A percentile compares a stretch with the other conserved stretches of the same genome.
Evolutionary conservation across 495 filamentous ascomycete genomes (phyloP).

Genomic region (Cercophora scortea): DNA sequence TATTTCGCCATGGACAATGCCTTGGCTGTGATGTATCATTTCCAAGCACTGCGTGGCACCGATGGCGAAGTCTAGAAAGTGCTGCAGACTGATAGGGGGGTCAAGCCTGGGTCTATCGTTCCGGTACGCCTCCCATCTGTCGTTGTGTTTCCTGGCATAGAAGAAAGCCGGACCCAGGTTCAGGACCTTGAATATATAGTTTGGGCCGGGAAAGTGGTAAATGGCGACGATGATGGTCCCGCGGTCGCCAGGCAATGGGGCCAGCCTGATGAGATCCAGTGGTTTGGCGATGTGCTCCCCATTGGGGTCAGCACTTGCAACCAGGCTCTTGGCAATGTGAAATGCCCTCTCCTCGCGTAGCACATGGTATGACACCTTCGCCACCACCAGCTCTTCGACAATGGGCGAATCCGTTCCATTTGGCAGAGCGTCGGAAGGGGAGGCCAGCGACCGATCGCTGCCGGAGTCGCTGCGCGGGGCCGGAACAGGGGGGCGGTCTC

Average conservation of each 20-base stretch:
- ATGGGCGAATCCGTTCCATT: conserved; percentile 21
- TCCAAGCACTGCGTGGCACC: conserved; percentile 79
- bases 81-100: conserved; percentile 56
- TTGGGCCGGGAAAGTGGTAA: conserved; percentile 68
- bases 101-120: conserved; percentile 35
- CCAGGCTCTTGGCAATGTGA: conserved; percentile 65
- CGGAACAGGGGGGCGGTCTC: conserved; percentile 22
- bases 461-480: conserved; percentile 25
- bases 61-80: conserved; percentile 82
- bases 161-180: conserved; percentile 72
- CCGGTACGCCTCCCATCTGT: conserved; percentile 33
- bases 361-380: conserved; percentile 69
- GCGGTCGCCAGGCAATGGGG: conserved; percentile 53
- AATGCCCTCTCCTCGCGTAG: conserved; percentile 78
- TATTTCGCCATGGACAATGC: conserved; percentile 80
- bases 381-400: conserved; percentile 53
- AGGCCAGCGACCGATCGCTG: conserved; percentile 31
- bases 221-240: conserved; percentile 63
- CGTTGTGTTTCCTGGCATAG: conserved; percentile 42
- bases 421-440: conserved; percentile 16
- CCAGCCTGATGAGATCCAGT: conserved; percentile 62
- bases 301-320: conserved; percentile 62
- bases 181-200: conserved; percentile 61
- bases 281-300: conserved; percentile 67
- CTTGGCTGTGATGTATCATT: conserved; percentile 74